Base-by-base conservation (phyloP, 2,329 filamentous ascomycete genomes). In the Trichocomaceae sp. region DNA sequence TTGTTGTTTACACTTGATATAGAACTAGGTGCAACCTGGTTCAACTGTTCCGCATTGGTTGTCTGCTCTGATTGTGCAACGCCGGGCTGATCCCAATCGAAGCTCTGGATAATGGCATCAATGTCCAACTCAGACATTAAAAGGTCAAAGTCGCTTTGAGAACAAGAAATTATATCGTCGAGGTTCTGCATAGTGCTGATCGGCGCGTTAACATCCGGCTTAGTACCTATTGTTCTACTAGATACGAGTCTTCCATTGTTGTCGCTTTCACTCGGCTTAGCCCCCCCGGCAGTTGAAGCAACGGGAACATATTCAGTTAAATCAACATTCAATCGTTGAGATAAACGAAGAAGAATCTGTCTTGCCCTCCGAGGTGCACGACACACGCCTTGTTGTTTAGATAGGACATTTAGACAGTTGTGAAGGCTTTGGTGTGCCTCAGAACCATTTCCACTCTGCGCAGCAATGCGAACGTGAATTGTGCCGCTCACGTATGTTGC, bases 401-500 rank as follows among this genome's bases (percentile, higher is more conserved):
- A 44, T 2, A 65, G 47, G 15, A 64, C 58, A n/a, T 54, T 57
- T 10, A 56, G 57, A 33, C 63, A 65, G 15, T 62, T 53, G 8
- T 57, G 8, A 6, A 65, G 50, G 12, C 60, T 65, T 31, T 60
- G 60, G 20, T 62, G 69, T 49, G 46, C 73, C 62, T 60, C 60
- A 10, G 60, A 62, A 1, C 49, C 59, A 23, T 56, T 59, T 9
- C 57, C 57, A 37, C 57, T 61, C 26, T 64, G 63, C 4, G 69
- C 69, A 8, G 78, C 77, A 20, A 78, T 77, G 1, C 78, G 75
- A 0, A 73, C 75, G 52, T 79, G 76, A 10, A 81, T 79, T 0
- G 78, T 81, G 0, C 77, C 78, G 15, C 74, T 74, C 3, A 81
- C 78, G 54, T 81, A 83, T 0, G 77, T 80, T 0, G 80, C 78